Percentiles rank a stretch among this genome's conserved stretches.
These are phyloP conservation scores for Smittium culicis DNA, from an alignment of 371 early-diverging fungal genomes.

Conservation along the genomic window DNA sequence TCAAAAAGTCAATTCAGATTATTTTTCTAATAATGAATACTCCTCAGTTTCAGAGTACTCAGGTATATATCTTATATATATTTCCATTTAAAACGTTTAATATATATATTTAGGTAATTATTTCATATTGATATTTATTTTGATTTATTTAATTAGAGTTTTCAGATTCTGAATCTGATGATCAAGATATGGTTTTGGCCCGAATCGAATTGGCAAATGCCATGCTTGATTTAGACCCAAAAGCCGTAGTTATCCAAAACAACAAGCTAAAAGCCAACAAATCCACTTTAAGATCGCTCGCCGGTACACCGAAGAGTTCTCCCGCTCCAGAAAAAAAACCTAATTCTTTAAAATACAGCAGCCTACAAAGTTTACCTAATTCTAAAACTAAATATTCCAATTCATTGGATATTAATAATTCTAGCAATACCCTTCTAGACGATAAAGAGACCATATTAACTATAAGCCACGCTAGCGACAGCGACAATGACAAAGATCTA, in stretches of 20 bases:
- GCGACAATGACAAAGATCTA: not conserved
- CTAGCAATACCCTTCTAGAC: conserved; percentile 5
- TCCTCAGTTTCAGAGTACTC: not conserved
- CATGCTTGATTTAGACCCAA: conserved; percentile 24
- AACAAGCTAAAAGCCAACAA: conserved; percentile 23
- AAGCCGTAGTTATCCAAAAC: conserved; percentile 28
- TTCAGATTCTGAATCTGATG: not conserved
- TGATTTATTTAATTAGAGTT: not conserved
- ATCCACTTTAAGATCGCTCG: conserved; percentile 20
- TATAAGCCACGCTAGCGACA: not conserved
- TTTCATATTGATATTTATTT: not conserved
- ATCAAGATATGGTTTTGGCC: conserved; percentile 8
- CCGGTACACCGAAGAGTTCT: conserved; percentile 18
- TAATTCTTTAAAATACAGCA: not conserved
- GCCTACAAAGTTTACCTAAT: not conserved
- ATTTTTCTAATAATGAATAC: too few species aligned
- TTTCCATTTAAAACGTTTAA: not conserved
- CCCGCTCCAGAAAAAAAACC: not conserved
- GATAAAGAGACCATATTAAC: conserved; percentile 8
- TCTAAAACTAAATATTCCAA: not conserved
- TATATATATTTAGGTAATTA: not conserved
- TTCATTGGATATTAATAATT: not conserved
- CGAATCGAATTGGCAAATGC: conserved; percentile 27
- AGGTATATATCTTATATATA: not conserved
- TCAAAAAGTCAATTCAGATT: too few species aligned